Base-by-base conservation (phyloP, 2,329 filamentous ascomycete genomes). In the Leptographium lundbergii region DNA sequence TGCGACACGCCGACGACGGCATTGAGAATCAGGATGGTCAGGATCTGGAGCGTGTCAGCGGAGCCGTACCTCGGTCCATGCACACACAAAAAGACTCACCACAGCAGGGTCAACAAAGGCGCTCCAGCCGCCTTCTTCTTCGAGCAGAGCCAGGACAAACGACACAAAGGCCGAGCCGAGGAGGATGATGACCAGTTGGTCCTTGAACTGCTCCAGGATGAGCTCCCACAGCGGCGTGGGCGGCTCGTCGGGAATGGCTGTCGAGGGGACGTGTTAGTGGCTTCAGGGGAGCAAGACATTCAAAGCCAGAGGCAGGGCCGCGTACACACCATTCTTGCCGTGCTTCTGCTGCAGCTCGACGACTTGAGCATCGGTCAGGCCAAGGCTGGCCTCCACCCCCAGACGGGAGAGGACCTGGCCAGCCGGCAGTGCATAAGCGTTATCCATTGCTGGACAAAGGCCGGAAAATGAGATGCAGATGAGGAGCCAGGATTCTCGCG, bases 181-280 rank as follows among this genome's bases (percentile, higher is more conserved):
- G 25, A 99, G 80, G 66, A 99, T 99, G 58, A 99, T 82, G 65
- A 99, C 94, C 54, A 99, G 84, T 74, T 99, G 94, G 71, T 99
- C 94, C 75, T 99, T 96, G 81, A 99, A 99, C 73, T 99, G 94
- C 75, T 99, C 94, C 61, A 99, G 81, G 59, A 99, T 89, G 63
- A 99, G 85, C 74, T 97, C 84, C 94, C 92, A 99, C 54, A 99
- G 72, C 47, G 94, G 94, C 36, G 94, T 99, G 3, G 94, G 91
- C 58, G 94, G 94, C 65, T 99, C 94, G 76, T 99, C 94, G 53
- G 80, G 74, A 62, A 84, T 84, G 54, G 79, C 81, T 84, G 64
- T 11, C 51, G 14, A 13, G 17, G 48, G 3, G 56, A 2, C n/a
- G 10, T 34, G 27, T 34, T 6, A 36, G 17, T 5, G 27, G n/a